Evolutionary conservation across 208 protist species (phyloP), one percentile per base, ranked within the genome.

Genomic region (Acanthamoeba culbertsoni): DNA sequence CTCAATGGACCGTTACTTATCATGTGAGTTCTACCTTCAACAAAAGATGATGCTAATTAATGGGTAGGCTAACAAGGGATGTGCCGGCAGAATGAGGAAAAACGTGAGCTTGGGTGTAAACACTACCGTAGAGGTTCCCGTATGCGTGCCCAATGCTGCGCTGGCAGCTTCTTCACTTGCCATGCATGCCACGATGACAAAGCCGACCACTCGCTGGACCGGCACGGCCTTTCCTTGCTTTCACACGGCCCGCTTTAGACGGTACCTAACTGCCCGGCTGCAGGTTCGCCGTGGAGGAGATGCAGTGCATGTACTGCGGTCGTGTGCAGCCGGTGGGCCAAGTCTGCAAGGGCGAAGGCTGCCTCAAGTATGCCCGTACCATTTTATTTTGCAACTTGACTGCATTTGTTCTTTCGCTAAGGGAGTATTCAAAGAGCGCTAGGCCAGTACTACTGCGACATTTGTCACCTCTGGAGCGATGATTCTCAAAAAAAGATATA

Each of bases 221-320:
- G 82, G 82, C 31, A 46, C 16, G 42, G 26, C 43, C 16, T 26
- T 62, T 1, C 4, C 16, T 14, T n/a, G 53, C 16, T 20, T 20
- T n/a, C 53, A 62, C 4, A 3, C 53, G 3, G 23, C 28, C 7
- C 8, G 23, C 53, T 6, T n/a, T 20, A 3, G 23, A n/a, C 53
- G 20, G 7, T n/a, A 10, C 55, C 55, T 31, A 23, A 37, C 26
- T 82, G 5, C 28, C 42, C 35, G 1, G 18, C 1, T 40, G 26
- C 10, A 90, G 82, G 37, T 68, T 65, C 46, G 82, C 51, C 14
- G 55, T 65, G 16, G 31, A 40, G 18, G 51, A 90, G 82, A 90
- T 90, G 82, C 46, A 90, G 28, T 90, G 82, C 42, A 90, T 90
- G 82, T 33, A 90, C 35, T 90, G 82, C 53, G 53, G 55, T 18